Percentiles rank a stretch among this genome's conserved stretches.
phyloP scores from a whole-genome alignment of 2,329 filamentous ascomycete genomes.

The Cordyceps farinosa region DNA sequence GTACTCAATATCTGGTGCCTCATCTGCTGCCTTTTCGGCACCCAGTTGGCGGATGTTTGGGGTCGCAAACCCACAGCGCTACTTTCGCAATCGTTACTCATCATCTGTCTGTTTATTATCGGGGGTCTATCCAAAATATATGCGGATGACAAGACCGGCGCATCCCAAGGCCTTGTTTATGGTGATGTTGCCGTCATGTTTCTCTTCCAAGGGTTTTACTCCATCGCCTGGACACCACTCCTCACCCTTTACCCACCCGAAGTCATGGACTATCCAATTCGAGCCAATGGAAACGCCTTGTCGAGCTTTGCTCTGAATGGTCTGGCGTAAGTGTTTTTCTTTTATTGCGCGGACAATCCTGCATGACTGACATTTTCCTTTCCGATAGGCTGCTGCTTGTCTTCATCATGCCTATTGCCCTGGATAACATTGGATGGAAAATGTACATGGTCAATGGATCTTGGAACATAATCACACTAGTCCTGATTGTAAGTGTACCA shows the following conservation, averaged over 20 bases:
- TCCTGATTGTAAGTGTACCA: constrained; percentile 18
- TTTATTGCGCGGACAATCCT: not conserved
- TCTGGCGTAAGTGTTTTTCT: constrained; percentile 8
- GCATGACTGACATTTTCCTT: not conserved
- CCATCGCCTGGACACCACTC: constrained; percentile 28
- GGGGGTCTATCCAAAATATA: constrained; percentile 46
- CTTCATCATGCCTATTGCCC: constrained; percentile 24
- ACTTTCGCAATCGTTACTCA: constrained; percentile 35
- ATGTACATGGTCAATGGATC: constrained; percentile 26
- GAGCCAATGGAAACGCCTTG: constrained; percentile 35
- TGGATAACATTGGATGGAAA: constrained; percentile 27
- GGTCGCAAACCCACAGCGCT: constrained; percentile 44
- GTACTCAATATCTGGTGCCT: constrained; percentile 51
- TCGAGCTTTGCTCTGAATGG: constrained; percentile 20
- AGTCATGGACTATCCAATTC: constrained; percentile 29
- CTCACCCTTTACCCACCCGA: constrained; percentile 28
- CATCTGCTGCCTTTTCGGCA: constrained; percentile 38
- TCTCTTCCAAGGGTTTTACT: constrained; percentile 28
- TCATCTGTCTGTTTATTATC: constrained; percentile 47
- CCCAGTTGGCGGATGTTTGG: constrained; percentile 38
- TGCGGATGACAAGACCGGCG: constrained; percentile 27
- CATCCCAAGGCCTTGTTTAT: constrained; percentile 35
- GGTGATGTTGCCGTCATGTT: constrained; percentile 31
- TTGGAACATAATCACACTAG: constrained; percentile 25
- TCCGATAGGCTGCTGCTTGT: constrained; percentile 19